Evolutionary conservation across 2,329 filamentous ascomycete genomes (phyloP).

Genomic region (Aphanocladium album): DNA sequence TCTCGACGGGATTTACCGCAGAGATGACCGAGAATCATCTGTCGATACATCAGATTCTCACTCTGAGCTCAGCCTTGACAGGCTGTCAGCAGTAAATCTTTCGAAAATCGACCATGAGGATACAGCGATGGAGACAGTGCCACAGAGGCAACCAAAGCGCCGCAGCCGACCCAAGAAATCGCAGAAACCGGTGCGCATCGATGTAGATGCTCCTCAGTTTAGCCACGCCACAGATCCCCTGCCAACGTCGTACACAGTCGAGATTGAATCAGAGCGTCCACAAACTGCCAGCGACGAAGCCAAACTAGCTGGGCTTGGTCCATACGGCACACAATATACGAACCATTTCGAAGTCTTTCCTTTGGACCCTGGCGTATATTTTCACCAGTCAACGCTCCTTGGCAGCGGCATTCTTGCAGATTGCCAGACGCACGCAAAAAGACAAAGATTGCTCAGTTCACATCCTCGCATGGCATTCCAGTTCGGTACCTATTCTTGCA

Average conservation of each 20-base stretch:
- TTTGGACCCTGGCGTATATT: constrained; percentile 50
- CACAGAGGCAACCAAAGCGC: constrained; percentile 17
- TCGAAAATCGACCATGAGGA: background rate
- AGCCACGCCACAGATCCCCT: constrained; percentile 50
- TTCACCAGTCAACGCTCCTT: constrained; percentile 55
- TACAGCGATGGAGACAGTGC: constrained; percentile 1
- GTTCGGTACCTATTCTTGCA: constrained; percentile 44
- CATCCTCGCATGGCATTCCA: constrained; percentile 36
- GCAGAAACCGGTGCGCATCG: constrained; percentile 36
- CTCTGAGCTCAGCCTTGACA: background rate
- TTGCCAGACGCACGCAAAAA: constrained; percentile 28
- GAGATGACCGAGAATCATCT: constrained; percentile 26
- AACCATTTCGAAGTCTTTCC: constrained; percentile 60
- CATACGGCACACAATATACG: constrained; percentile 57
- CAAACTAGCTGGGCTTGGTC: constrained; percentile 49
- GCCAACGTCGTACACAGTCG: constrained; percentile 14
- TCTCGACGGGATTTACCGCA: constrained; percentile 51
- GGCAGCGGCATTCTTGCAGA: constrained; percentile 47
- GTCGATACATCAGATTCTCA: background rate
- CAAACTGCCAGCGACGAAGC: constrained; percentile 17
- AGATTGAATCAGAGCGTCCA: constrained; percentile 13
- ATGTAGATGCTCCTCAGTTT: constrained; percentile 49
- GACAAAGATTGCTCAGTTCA: constrained; percentile 23
- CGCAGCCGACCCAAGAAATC: constrained; percentile 13
- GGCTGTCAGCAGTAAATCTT: background rate